A percentile compares a stretch with the other conserved stretches of the same genome.
These are phyloP conservation scores for Citeromyces matritensis DNA, from an alignment of 805 yeast species.

Conservation along the genomic window DNA sequence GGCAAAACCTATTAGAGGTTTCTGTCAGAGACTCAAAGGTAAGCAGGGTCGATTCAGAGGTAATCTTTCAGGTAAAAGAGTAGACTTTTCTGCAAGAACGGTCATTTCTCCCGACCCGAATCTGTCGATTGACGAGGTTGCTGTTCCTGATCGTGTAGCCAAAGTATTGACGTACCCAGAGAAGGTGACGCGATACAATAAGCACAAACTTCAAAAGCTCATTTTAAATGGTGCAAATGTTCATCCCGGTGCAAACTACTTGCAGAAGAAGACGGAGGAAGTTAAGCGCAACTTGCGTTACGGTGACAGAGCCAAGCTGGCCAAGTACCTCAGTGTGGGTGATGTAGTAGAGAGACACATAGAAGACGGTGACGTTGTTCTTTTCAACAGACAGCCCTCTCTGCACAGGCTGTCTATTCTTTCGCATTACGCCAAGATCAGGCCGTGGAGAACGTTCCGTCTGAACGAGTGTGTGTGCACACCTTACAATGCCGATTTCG, in stretches of 20 bases:
- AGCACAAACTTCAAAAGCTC: conserved; percentile 57
- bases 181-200: conserved; percentile 79
- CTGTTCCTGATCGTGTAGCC: conserved; percentile 95
- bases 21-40: conserved; percentile 95
- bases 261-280: conserved; percentile 68
- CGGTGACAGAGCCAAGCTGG: conserved; percentile 71
- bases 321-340: conserved; percentile 66
- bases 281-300: conserved; percentile 80
- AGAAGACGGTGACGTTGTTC: conserved; percentile 92
- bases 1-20: conserved; percentile 79
- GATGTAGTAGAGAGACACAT: conserved; percentile 94
- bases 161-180: conserved; percentile 94
- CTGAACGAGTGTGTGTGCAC: conserved; percentile 98
- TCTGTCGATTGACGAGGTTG: conserved; percentile 87
- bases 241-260: conserved; percentile 95
- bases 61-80: conserved; percentile 94
- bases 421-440: conserved; percentile 88
- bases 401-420: conserved; percentile 87
- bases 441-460: conserved; percentile 97
- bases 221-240: conserved; percentile 73
- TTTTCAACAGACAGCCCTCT: conserved; percentile 96
- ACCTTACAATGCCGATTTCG: conserved; percentile 98
- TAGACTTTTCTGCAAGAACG: conserved; percentile 95
- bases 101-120: conserved; percentile 99
- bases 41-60: conserved; percentile 99